phyloP scores from a whole-genome alignment of 2,329 filamentous ascomycete genomes.

The Pseudopithomyces chartarum region DNA sequence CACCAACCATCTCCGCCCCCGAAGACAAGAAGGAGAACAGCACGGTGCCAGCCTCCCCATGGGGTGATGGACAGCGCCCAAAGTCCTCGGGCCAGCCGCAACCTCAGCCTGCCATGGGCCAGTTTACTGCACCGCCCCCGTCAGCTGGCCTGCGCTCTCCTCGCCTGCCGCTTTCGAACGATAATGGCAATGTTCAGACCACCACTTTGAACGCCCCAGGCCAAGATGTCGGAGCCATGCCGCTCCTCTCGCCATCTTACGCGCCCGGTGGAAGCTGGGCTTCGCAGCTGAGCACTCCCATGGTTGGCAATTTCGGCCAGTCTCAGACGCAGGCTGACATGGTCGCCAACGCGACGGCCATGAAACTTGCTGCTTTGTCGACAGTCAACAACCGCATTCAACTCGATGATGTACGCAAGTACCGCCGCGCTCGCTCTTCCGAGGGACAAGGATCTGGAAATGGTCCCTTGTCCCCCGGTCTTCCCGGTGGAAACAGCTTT shows the following conservation, averaged over 20 bases:
- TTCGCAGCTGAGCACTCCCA: slow-evolving; percentile 96
- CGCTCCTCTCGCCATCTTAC: slow-evolving; percentile 79
- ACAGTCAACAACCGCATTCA: slow-evolving; percentile 99
- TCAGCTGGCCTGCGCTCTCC: slow-evolving; percentile 81
- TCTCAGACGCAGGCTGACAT: slow-evolving; percentile 82
- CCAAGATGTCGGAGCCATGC: slow-evolving; percentile 71
- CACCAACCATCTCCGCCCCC: slow-evolving; percentile 74
- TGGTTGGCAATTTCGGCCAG: slow-evolving; percentile 81
- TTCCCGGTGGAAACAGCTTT: slow-evolving; percentile 69
- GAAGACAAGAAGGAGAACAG: slow-evolving; percentile 67
- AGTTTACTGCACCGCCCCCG: slow-evolving; percentile 80
- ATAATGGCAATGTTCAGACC: slow-evolving; percentile 74
- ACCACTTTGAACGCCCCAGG: slow-evolving; percentile 80
- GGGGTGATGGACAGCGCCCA: slow-evolving; percentile 71
- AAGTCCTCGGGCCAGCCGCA: slow-evolving; percentile 77
- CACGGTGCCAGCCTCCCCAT: slow-evolving; percentile 75
- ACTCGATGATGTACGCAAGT: slow-evolving; percentile 95
- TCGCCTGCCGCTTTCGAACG: slow-evolving; percentile 68
- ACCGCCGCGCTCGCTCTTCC: slow-evolving; percentile 86
- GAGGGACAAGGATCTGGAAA: slow-evolving; percentile 70
- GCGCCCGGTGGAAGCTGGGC: slow-evolving; percentile 92
- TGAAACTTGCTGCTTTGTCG: slow-evolving; percentile 96
- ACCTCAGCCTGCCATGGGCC: slow-evolving; percentile 74
- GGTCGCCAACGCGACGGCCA: slow-evolving; percentile 97
- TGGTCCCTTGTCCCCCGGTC: slow-evolving; percentile 68